Evolutionary conservation across 2,329 filamentous ascomycete species (phyloP).

Genomic region (Cercospora sp.): DNA sequence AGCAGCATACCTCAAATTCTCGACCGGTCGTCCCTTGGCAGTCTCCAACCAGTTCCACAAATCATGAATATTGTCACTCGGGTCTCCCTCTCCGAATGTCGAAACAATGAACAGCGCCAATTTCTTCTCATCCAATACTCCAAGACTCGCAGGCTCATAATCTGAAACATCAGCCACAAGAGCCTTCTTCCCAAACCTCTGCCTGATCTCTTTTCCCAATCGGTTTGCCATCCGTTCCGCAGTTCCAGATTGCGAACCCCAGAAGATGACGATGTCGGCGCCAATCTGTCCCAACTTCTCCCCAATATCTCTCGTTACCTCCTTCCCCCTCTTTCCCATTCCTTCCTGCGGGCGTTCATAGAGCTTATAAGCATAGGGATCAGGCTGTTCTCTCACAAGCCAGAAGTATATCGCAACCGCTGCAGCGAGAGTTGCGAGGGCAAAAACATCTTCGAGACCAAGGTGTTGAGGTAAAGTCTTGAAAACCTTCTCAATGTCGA

Average conservation of each 20-base stretch:
- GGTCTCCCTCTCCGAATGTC: slow-evolving; percentile 36
- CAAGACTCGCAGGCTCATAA: neutral
- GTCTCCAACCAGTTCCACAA: slow-evolving; percentile 38
- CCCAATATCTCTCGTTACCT: neutral
- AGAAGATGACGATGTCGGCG: neutral
- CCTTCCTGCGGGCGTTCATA: neutral
- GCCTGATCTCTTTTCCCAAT: neutral
- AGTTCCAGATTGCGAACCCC: neutral
- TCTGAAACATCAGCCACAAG: neutral
- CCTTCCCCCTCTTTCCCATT: neutral
- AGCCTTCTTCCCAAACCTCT: neutral
- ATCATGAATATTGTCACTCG: slow-evolving; percentile 53
- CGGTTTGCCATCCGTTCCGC: neutral
- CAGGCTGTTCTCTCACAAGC: neutral
- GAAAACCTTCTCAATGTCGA: neutral
- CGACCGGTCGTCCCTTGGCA: slow-evolving; percentile 21
- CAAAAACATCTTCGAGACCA: neutral
- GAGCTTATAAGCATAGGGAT: neutral
- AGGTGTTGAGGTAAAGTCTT: neutral
- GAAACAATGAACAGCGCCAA: slow-evolving; percentile 34
- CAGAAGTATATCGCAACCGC: neutral
- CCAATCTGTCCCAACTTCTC: neutral
- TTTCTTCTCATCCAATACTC: neutral
- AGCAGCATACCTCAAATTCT: slow-evolving; percentile 42
- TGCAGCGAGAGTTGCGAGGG: neutral